Evolutionary conservation across 345 rosid species (phyloP).

Genomic region (Punica granatum): DNA sequence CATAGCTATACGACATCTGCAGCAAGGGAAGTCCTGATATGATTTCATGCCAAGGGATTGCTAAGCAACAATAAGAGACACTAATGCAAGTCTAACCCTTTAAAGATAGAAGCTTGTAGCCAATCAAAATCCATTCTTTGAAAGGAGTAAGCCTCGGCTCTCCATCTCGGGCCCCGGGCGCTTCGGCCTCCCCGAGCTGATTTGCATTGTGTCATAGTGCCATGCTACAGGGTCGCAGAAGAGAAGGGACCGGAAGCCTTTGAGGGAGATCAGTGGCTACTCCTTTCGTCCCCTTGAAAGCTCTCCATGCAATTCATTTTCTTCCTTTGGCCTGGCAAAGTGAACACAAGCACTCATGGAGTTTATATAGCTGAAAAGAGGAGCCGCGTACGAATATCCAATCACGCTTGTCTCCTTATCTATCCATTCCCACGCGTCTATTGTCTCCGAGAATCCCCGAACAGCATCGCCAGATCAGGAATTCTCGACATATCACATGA

Average conservation of each 20-base stretch:
- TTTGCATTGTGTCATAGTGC: no score
- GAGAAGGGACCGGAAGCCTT: constrained; percentile 10
- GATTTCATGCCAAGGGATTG: no score
- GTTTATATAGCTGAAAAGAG: constrained; percentile 5
- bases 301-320: not conserved
- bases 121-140: not conserved
- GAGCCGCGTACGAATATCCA: not conserved
- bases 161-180: constrained; percentile 7
- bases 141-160: constrained; percentile 1
- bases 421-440: not conserved
- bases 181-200: not conserved
- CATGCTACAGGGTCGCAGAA: not conserved
- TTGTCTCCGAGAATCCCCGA: not conserved
- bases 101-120: not conserved
- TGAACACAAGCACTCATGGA: not conserved
- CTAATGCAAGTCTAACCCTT: no score
- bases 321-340: not conserved
- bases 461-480: not conserved
- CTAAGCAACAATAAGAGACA: no score
- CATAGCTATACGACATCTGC: no score
- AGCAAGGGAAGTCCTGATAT: no score
- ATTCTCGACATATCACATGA: not conserved
- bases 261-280: constrained; percentile 14
- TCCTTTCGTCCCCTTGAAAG: not conserved
- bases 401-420: not conserved